These are phyloP conservation scores for Malus fusca DNA, from an alignment of 306 rosid genomes.

Conservation along the genomic window DNA sequence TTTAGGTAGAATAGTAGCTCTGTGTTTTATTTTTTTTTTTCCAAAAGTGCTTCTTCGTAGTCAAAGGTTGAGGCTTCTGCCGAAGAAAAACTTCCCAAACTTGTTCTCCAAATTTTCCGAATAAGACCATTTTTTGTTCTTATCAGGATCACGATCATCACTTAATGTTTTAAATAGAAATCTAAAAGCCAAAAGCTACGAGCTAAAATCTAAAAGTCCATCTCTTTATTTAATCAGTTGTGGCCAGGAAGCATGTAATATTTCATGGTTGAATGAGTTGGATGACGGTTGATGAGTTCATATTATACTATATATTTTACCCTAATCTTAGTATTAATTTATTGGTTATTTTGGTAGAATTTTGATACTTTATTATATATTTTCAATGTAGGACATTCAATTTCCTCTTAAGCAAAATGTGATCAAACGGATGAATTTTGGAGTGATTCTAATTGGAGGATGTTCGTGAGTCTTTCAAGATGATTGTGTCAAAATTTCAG, in stretches of 20 bases:
- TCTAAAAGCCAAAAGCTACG: background rate
- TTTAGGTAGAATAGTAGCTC: constrained; percentile 12
- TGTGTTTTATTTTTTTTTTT: constrained; percentile 16
- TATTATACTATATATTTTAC: too few species aligned
- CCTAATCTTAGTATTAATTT: too few species aligned
- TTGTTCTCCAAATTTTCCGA: background rate
- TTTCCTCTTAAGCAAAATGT: too few species aligned
- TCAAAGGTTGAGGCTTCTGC: constrained; percentile 47
- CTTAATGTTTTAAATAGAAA: background rate
- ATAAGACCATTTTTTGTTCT: background rate
- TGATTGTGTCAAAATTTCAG: too few species aligned
- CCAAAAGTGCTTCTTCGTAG: constrained; percentile 29
- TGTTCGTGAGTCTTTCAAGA: too few species aligned
- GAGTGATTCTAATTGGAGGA: too few species aligned
- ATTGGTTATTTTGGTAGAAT: too few species aligned
- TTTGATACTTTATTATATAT: too few species aligned
- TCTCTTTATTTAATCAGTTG: background rate
- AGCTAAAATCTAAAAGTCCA: background rate
- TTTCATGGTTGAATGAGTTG: background rate
- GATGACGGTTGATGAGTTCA: too few species aligned
- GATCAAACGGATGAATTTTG: too few species aligned
- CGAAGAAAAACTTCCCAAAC: constrained; percentile 17
- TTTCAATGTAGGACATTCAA: too few species aligned
- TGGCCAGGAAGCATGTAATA: background rate
- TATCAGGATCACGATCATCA: background rate